Evolutionary conservation across 2,329 filamentous ascomycete genomes (phyloP).

Genomic region (Hypoxylon sp.): DNA sequence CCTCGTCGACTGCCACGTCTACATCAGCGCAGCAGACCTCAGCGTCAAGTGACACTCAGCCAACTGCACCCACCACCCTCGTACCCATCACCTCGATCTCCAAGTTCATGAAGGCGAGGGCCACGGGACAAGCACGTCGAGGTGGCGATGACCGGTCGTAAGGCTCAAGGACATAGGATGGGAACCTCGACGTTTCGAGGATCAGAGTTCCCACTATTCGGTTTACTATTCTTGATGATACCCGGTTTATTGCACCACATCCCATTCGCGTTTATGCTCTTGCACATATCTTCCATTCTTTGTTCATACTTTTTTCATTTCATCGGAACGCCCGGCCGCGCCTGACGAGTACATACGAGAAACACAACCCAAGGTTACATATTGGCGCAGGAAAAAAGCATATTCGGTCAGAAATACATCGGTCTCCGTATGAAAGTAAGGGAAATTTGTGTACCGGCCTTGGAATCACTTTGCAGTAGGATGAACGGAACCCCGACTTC

Average conservation of each 20-base stretch:
- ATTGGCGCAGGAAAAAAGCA: not conserved
- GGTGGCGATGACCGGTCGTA: slow-evolving; percentile 14
- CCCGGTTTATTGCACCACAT: slow-evolving; percentile 4
- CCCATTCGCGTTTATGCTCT: slow-evolving; percentile 5
- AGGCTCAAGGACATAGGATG: not conserved
- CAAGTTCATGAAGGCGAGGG: slow-evolving; percentile 50
- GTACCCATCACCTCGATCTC: slow-evolving; percentile 47
- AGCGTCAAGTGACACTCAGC: not conserved
- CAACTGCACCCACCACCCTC: slow-evolving; percentile 39
- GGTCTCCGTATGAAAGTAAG: slow-evolving; percentile 11
- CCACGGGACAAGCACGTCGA: slow-evolving; percentile 50
- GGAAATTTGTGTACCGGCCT: not conserved
- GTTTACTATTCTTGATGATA: slow-evolving; percentile 19
- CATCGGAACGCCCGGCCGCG: slow-evolving; percentile 21
- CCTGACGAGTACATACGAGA: slow-evolving; percentile 15
- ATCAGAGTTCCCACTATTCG: slow-evolving; percentile 4
- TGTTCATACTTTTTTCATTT: slow-evolving; percentile 29
- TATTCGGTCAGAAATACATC: slow-evolving; percentile 1
- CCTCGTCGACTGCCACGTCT: slow-evolving; percentile 10
- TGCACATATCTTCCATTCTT: slow-evolving; percentile 28
- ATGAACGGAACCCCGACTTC: not conserved
- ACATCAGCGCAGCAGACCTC: slow-evolving; percentile 14
- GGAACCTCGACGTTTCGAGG: not conserved
- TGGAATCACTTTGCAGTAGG: not conserved
- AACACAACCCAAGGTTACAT: slow-evolving; percentile 9